These are phyloP conservation scores for Harrya chromipes DNA, from an alignment of 768 basidiomycete genomes.

Conservation along the genomic window DNA sequence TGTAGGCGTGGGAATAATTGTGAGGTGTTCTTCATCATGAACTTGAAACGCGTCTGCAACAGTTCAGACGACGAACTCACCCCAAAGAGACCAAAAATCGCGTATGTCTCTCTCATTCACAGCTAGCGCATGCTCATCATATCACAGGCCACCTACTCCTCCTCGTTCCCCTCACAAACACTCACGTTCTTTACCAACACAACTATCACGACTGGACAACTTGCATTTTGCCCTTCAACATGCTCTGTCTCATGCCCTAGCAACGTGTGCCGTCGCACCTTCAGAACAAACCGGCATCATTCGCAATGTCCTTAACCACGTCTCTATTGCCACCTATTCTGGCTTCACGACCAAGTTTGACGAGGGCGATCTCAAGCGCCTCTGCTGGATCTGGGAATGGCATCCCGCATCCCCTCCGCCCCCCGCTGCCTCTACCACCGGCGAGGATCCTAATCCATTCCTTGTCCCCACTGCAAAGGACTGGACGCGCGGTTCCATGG, in stretches of 20 bases:
- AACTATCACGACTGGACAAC: slow-evolving; percentile 58
- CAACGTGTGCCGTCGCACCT: slow-evolving; percentile 77
- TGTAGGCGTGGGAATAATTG: slow-evolving; percentile 24
- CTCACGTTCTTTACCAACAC: slow-evolving; percentile 44
- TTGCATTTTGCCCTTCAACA: slow-evolving; percentile 74
- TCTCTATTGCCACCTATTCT: slow-evolving; percentile 65
- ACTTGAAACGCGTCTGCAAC: slow-evolving; percentile 52
- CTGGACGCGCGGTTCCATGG: slow-evolving; percentile 81
- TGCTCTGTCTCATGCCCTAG: slow-evolving; percentile 81
- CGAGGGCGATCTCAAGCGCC: slow-evolving; percentile 64
- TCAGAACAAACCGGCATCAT: slow-evolving; percentile 72
- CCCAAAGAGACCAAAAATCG: slow-evolving; percentile 65
- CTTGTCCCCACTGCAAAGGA: slow-evolving; percentile 52
- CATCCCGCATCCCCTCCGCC: slow-evolving; percentile 47
- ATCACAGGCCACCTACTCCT: slow-evolving; percentile 55
- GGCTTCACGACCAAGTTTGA: slow-evolving; percentile 64
- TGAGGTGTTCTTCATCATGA: too few relatives aligned
- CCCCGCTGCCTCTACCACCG: slow-evolving; percentile 4
- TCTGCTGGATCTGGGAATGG: slow-evolving; percentile 94
- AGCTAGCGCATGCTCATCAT: slow-evolving; percentile 2
- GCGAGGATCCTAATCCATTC: slow-evolving; percentile 73
- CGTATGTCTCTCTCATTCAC: slow-evolving; percentile 32
- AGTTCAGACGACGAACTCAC: slow-evolving; percentile 51
- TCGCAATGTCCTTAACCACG: slow-evolving; percentile 74
- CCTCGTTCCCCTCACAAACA: slow-evolving; percentile 46